These are phyloP conservation scores for Ceriops tagal DNA, from an alignment of 345 rosid species.

Conservation along the genomic window DNA sequence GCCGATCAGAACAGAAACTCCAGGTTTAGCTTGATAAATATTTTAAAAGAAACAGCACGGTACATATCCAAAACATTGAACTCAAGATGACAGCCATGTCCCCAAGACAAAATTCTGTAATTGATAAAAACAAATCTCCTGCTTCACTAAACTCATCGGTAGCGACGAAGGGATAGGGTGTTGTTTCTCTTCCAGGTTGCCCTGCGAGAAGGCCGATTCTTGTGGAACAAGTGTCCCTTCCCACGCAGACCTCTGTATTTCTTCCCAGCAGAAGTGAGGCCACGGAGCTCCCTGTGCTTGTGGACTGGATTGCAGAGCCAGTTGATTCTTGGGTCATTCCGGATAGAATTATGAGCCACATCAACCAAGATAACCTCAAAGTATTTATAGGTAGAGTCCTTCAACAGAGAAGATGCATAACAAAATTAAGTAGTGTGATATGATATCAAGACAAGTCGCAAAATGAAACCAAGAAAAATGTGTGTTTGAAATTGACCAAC, in stretches of 20 bases:
- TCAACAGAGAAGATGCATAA: neutral
- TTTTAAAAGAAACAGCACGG: neutral
- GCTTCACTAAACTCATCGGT: slow-evolving; percentile 48
- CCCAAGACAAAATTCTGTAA: slow-evolving; percentile 2
- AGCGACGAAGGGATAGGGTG: slow-evolving; percentile 79
- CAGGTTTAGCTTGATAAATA: neutral
- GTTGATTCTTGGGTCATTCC: slow-evolving; percentile 85
- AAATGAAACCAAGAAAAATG: neutral
- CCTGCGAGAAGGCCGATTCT: slow-evolving; percentile 86
- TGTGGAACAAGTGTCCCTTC: slow-evolving; percentile 84
- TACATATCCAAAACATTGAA: slow-evolving; percentile 14
- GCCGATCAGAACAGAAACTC: no score
- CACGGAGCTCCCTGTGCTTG: slow-evolving; percentile 97
- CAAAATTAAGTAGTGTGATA: neutral
- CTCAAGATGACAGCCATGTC: slow-evolving; percentile 2
- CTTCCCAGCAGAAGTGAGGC: slow-evolving; percentile 97
- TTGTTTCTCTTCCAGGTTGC: slow-evolving; percentile 98
- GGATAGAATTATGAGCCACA: slow-evolving; percentile 72
- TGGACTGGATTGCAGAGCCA: slow-evolving; percentile 97
- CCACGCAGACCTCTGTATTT: slow-evolving; percentile 92
- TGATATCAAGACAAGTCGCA: neutral
- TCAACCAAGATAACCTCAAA: slow-evolving; percentile 87
- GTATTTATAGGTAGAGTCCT: slow-evolving; percentile 98
- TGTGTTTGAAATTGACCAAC: slow-evolving; percentile 24
- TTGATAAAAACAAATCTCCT: neutral